Evolutionary conservation across 148 eudicot genomes (phyloP).

Genomic region (Nepenthes mirabilis): DNA sequence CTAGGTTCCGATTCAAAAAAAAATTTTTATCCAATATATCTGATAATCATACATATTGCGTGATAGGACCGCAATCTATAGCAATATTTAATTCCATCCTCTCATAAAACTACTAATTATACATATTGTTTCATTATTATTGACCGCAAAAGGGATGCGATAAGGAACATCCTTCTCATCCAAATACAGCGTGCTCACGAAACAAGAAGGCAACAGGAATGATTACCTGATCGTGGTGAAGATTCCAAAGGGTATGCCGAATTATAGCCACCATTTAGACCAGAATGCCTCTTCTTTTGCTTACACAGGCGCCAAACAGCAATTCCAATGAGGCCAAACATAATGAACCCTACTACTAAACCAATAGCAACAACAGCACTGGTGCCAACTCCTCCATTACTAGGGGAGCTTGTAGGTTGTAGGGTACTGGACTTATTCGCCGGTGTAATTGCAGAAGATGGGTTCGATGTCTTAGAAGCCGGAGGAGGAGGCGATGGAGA

Average conservation of each 20-base stretch:
- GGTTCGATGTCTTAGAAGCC: slow-evolving; percentile 1
- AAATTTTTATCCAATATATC: too few relatives aligned
- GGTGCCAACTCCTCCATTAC: slow-evolving; percentile 33
- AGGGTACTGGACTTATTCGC: slow-evolving; percentile 8
- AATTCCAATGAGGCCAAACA: slow-evolving; percentile 38
- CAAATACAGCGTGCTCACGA: neutral
- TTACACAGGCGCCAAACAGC: slow-evolving; percentile 28
- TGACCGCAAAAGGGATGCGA: neutral
- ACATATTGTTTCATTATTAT: too few relatives aligned
- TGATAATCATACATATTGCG: too few relatives aligned
- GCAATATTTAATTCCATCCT: too few relatives aligned
- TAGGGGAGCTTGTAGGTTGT: slow-evolving; percentile 12
- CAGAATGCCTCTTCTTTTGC: slow-evolving; percentile 29
- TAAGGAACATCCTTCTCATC: neutral
- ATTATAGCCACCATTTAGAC: slow-evolving; percentile 24
- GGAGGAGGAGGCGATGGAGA: slow-evolving; percentile 17
- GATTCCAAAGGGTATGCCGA: slow-evolving; percentile 38
- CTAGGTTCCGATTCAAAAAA: too few relatives aligned
- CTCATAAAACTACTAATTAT: too few relatives aligned
- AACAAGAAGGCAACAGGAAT: slow-evolving; percentile 1
- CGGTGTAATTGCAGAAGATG: slow-evolving; percentile 14
- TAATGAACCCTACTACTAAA: slow-evolving; percentile 23
- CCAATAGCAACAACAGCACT: slow-evolving; percentile 37
- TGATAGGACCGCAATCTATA: too few relatives aligned
- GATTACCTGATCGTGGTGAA: slow-evolving; percentile 57